Evolutionary conservation across 805 yeast genomes (phyloP).

Genomic region (Metschnikowia amazonensis): DNA sequence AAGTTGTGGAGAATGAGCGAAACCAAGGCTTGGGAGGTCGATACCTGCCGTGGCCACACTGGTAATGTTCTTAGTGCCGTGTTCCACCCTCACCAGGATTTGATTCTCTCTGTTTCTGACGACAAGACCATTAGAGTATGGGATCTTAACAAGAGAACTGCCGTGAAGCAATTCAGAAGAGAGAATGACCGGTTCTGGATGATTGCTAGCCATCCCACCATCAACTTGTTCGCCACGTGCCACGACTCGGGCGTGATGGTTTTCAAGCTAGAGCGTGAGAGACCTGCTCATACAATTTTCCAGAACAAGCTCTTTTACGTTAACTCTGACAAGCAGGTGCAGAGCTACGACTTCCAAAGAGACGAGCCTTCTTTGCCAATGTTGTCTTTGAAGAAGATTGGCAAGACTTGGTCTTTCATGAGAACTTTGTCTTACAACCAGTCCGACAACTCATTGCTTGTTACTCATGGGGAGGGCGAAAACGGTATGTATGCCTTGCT

Average conservation of each 20-base stretch:
- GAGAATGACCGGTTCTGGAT: conserved; percentile 95
- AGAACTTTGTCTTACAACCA: conserved; percentile 87
- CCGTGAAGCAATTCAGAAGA: conserved; percentile 90
- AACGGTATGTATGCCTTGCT: conserved; percentile 68
- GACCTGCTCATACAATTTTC: conserved; percentile 79
- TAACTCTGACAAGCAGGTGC: conserved; percentile 83
- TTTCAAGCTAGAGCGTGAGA: conserved; percentile 93
- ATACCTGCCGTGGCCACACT: conserved; percentile 96
- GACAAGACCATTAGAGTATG: conserved; percentile 95
- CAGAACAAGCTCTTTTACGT: conserved; percentile 74
- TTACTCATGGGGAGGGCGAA: conserved; percentile 72
- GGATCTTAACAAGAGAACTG: conserved; percentile 92
- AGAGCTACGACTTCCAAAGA: conserved; percentile 64
- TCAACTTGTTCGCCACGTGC: conserved; percentile 92
- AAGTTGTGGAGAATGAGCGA: conserved; percentile 98
- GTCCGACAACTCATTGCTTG: conserved; percentile 80
- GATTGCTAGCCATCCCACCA: conserved; percentile 80
- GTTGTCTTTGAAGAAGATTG: conserved; percentile 78
- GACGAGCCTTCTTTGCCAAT: conserved; percentile 71
- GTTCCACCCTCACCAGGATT: conserved; percentile 91
- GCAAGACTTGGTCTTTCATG: conserved; percentile 82
- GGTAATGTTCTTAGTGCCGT: conserved; percentile 84
- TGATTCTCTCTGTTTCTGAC: conserved; percentile 90
- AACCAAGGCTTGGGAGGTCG: conserved; percentile 98
- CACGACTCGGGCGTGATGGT: conserved; percentile 98